Evolutionary conservation across 2,329 filamentous ascomycete species (phyloP).

Genomic region (Trichoderma sp.): DNA sequence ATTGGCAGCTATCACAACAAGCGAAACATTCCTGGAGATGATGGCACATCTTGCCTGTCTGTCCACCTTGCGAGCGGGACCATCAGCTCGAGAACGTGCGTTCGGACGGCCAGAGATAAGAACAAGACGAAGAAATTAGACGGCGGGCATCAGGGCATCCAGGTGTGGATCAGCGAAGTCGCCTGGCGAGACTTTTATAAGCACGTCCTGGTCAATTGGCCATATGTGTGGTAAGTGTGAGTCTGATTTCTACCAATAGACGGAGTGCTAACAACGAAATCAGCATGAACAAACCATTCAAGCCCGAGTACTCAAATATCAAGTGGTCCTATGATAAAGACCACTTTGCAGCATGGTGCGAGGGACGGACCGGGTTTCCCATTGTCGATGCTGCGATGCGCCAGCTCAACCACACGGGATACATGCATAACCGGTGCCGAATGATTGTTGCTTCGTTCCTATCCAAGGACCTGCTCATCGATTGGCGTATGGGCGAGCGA

Average conservation of each 20-base stretch:
- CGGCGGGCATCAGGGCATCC: constrained; percentile 61
- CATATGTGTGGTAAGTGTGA: constrained; percentile 64
- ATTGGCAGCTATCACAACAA: constrained; percentile 59
- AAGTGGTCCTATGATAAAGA: constrained; percentile 72
- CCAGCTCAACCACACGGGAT: constrained; percentile 64
- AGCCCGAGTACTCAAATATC: constrained; percentile 79
- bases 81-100: constrained; percentile 63
- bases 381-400: constrained; percentile 87
- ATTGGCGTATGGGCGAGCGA: constrained; percentile 78
- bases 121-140: constrained; percentile 66
- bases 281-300: constrained; percentile 62
- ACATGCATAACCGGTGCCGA: constrained; percentile 81
- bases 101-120: constrained; percentile 58
- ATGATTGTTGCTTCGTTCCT: constrained; percentile 84
- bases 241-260: background rate
- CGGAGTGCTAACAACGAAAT: background rate
- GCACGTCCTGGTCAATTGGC: constrained; percentile 81
- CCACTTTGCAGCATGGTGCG: constrained; percentile 70
- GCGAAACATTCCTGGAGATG: constrained; percentile 63
- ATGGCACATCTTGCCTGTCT: constrained; percentile 65
- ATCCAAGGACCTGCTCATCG: constrained; percentile 73
- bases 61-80: constrained; percentile 70
- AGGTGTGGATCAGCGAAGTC: constrained; percentile 75
- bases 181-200: constrained; percentile 89
- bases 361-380: constrained; percentile 73